These are phyloP conservation scores for Dimocarpus longan DNA, from an alignment of 345 rosid genomes.

Conservation along the genomic window DNA sequence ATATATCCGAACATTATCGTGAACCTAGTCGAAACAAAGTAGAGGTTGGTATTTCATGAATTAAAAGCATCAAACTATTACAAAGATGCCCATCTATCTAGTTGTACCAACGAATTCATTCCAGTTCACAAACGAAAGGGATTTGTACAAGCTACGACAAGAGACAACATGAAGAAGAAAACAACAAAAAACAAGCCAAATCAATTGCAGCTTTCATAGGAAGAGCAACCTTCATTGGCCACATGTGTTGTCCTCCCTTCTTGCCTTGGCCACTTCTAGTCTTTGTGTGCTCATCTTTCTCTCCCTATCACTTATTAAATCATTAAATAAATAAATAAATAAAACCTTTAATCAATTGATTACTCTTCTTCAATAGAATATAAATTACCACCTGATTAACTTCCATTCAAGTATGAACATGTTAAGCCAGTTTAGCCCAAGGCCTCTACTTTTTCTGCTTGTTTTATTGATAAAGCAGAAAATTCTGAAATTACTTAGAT, in stretches of 20 bases:
- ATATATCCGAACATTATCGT: background rate
- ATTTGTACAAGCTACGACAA: slow-evolving; percentile 6
- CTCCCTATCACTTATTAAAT: background rate
- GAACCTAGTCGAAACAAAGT: background rate
- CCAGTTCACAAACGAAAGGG: slow-evolving; percentile 6
- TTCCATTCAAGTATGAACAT: too few relatives aligned
- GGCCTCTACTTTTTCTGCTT: too few relatives aligned
- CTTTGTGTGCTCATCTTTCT: too few relatives aligned
- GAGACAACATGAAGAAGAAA: slow-evolving; percentile 15
- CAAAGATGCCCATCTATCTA: background rate
- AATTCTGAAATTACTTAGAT: too few relatives aligned
- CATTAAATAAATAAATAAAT: too few relatives aligned
- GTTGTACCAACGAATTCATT: background rate
- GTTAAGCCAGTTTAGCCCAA: too few relatives aligned
- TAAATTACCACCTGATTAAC: too few relatives aligned
- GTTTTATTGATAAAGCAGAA: too few relatives aligned
- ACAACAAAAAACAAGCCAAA: slow-evolving; percentile 6
- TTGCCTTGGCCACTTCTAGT: background rate
- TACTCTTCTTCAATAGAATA: background rate
- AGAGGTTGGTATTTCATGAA: background rate
- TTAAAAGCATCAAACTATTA: background rate
- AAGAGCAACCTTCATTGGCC: slow-evolving; percentile 3
- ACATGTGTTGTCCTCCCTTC: slow-evolving; percentile 17
- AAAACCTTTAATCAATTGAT: too few relatives aligned
- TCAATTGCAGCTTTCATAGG: slow-evolving; percentile 9